Percentiles rank a stretch among this genome's conserved stretches.
phyloP scores from a whole-genome alignment of 2,329 filamentous ascomycete genomes.

The Apiospora aurea region DNA sequence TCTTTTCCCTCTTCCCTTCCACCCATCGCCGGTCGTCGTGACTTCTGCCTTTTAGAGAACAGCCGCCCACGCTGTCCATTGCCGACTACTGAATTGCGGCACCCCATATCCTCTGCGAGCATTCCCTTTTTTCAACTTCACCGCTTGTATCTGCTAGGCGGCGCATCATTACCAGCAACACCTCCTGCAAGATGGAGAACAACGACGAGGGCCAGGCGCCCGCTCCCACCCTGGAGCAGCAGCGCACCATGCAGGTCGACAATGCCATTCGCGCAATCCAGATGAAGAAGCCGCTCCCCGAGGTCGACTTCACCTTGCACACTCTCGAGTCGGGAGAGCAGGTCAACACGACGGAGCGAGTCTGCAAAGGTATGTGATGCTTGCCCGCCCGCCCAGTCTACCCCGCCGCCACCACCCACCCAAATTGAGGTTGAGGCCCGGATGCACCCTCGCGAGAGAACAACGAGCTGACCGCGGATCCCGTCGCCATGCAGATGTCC shows the following conservation, averaged over 20 bases:
- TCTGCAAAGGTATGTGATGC: constrained; percentile 85
- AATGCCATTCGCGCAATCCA: constrained; percentile 91
- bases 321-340: constrained; percentile 97
- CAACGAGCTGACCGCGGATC: constrained; percentile 24
- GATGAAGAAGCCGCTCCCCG: constrained; percentile 93
- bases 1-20: not conserved
- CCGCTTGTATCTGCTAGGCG: constrained; percentile 20
- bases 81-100: not conserved
- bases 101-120: not conserved
- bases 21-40: constrained; percentile 21
- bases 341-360: constrained; percentile 93
- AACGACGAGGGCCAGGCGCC: constrained; percentile 48
- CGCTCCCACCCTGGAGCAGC: constrained; percentile 49
- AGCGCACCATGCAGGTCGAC: constrained; percentile 73
- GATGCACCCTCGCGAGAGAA: constrained; percentile 5
- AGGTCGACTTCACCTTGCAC: constrained; percentile 98
- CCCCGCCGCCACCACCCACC: constrained; percentile 32
- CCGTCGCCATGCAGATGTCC: constrained; percentile 73
- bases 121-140: constrained; percentile 6
- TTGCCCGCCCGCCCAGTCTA: constrained; percentile 27
- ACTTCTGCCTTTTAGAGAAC: not conserved
- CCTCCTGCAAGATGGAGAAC: constrained; percentile 24
- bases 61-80: constrained; percentile 7
- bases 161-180: constrained; percentile 13
- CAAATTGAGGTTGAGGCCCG: not conserved